Percentiles rank a stretch among this genome's conserved stretches.
phyloP scores from a whole-genome alignment of 352 stramenopile species.

The Globisporangium cystogenes region DNA sequence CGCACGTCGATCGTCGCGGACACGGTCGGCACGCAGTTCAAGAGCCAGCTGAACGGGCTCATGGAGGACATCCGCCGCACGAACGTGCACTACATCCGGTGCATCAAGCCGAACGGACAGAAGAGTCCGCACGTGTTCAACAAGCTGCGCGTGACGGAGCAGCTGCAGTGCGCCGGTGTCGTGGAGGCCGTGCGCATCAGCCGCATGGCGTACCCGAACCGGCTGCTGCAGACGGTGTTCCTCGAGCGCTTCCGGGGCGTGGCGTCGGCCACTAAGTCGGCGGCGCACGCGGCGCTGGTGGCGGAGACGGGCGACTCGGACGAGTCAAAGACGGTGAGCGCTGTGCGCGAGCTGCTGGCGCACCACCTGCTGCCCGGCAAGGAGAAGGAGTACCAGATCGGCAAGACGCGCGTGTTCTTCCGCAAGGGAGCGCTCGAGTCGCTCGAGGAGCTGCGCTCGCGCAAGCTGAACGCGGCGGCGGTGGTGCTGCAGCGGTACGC shows the following conservation, averaged over 20 bases:
- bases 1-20: conserved; percentile 81
- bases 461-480: conserved; percentile 72
- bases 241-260: conserved; percentile 70
- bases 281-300: conserved; percentile 37
- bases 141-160: conserved; percentile 91
- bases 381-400: conserved; percentile 73
- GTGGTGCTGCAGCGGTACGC: conserved; percentile 78
- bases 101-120: conserved; percentile 98
- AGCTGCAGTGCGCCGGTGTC: conserved; percentile 97
- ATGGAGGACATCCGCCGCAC: conserved; percentile 93
- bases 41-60: conserved; percentile 89
- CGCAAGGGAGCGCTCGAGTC: conserved; percentile 71
- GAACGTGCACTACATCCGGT: conserved; percentile 98
- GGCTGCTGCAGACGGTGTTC: conserved; percentile 85
- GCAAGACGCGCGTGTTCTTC: conserved; percentile 76
- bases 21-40: conserved; percentile 82
- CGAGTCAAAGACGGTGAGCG: neutral
- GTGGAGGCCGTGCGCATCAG: conserved; percentile 98
- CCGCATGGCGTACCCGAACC: conserved; percentile 96
- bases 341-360: neutral
- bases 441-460: conserved; percentile 77
- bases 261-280: conserved; percentile 36
- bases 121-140: conserved; percentile 89
- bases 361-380: conserved; percentile 16
- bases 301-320: conserved; percentile 5